Percentiles rank a stretch among this genome's conserved stretches.
phyloP scores from a whole-genome alignment of 208 protist species.

The Trypanosoma platydactyli region DNA sequence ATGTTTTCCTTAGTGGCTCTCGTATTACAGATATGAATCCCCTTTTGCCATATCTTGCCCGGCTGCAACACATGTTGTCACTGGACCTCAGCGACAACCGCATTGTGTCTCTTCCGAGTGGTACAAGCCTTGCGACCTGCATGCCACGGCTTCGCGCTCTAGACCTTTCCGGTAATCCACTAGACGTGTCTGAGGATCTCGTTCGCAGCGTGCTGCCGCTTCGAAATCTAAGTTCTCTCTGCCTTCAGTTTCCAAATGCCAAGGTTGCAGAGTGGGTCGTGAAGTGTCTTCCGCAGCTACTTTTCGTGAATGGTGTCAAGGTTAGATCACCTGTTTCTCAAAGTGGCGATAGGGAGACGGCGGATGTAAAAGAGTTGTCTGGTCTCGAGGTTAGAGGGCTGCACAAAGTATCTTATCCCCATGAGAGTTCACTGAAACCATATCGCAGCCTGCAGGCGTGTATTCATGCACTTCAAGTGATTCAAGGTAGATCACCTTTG shows the following conservation, averaged over 20 bases:
- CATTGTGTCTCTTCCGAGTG: slow-evolving; percentile 7
- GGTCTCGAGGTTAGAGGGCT: too few species aligned
- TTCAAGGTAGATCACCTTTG: too few species aligned
- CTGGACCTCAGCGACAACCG: slow-evolving; percentile 2
- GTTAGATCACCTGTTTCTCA: neutral
- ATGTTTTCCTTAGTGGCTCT: slow-evolving; percentile 4
- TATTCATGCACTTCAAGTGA: too few species aligned
- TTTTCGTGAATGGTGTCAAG: neutral
- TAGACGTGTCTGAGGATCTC: neutral
- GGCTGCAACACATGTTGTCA: slow-evolving; percentile 1
- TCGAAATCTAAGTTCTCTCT: neutral
- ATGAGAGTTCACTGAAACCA: too few species aligned
- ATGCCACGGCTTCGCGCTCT: slow-evolving; percentile 3
- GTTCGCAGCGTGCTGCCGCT: neutral
- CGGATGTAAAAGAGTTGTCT: neutral
- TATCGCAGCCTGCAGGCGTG: too few species aligned
- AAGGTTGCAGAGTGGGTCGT: neutral
- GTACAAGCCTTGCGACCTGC: neutral
- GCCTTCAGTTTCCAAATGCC: neutral
- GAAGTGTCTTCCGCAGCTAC: neutral
- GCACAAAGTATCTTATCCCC: too few species aligned
- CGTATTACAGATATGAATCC: neutral
- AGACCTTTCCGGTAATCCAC: neutral
- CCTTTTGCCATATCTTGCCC: neutral
- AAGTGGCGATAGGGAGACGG: neutral